A percentile compares a stretch with the other conserved stretches of the same genome.
Conservation (phyloP, 2,329 filamentous ascomycete genomes). For the Neurospora crassa region DNA sequence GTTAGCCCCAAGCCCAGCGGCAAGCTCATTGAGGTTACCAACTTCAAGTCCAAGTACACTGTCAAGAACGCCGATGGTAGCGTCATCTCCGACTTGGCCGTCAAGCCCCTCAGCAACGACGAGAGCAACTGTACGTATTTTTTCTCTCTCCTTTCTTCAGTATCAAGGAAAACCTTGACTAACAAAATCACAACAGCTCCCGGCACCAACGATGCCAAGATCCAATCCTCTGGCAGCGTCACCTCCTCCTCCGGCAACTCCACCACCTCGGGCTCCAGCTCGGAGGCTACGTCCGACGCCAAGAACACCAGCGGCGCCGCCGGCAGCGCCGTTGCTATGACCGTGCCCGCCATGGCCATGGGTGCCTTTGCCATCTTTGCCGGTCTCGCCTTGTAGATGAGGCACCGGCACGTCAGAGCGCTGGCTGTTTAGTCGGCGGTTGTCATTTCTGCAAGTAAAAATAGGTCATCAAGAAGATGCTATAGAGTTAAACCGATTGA, state of each 20-base stretch:
- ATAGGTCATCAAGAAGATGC: background rate
- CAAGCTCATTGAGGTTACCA: conserved; percentile 51
- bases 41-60: conserved; percentile 43
- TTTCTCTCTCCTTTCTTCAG: background rate
- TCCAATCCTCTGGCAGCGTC: background rate
- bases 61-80: conserved; percentile 57
- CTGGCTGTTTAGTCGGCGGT: conserved; percentile 28
- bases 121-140: conserved; percentile 30
- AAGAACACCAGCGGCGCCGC: conserved; percentile 12
- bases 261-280: conserved; percentile 6
- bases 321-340: conserved; percentile 4
- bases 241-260: background rate
- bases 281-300: conserved; percentile 1
- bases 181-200: conserved; percentile 3
- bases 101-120: conserved; percentile 35
- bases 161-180: background rate
- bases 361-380: conserved; percentile 15
- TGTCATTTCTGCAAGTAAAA: background rate
- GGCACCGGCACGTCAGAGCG: conserved; percentile 5
- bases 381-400: conserved; percentile 11
- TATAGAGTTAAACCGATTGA: background rate
- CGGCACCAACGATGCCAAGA: conserved; percentile 1
- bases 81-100: conserved; percentile 42
- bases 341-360: conserved; percentile 12
- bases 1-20: conserved; percentile 54